Conservation (phyloP, 257 asterid species). For the Fraxinus pennsylvanica region DNA sequence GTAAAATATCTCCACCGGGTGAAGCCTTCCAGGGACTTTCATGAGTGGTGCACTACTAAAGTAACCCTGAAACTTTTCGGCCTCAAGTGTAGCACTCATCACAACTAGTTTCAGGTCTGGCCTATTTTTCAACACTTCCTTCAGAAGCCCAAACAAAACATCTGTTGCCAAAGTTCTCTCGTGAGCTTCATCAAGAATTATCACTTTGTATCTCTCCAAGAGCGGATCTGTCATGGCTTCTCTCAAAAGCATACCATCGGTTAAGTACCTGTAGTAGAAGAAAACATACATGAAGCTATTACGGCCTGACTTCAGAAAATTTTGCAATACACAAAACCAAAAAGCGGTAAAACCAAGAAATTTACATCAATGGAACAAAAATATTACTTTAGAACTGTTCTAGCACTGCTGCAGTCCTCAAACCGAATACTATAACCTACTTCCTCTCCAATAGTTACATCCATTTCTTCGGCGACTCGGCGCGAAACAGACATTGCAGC, state of each 20-base stretch:
- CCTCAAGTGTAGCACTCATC: conserved; percentile 99
- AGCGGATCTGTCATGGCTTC: conserved; percentile 99
- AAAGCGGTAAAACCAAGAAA: not conserved
- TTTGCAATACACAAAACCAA: not conserved
- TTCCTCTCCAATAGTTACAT: conserved; percentile 92
- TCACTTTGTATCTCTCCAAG: conserved; percentile 89
- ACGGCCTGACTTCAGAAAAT: not conserved
- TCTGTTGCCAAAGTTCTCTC: conserved; percentile 97
- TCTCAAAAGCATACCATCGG: conserved; percentile 99
- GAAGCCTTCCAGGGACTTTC: conserved; percentile 99
- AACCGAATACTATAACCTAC: conserved; percentile 97
- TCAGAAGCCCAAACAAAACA: conserved; percentile 91
- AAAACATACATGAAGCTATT: conserved; percentile 2
- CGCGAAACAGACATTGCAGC: conserved; percentile 99
- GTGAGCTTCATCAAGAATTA: conserved; percentile 97
- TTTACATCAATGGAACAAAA: not conserved
- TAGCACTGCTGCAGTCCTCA: conserved; percentile 90
- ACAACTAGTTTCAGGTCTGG: conserved; percentile 86
- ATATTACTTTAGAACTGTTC: conserved; percentile 73
- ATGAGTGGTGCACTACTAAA: conserved; percentile 85
- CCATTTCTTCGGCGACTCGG: conserved; percentile 99
- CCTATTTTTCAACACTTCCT: conserved; percentile 83
- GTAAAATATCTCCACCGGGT: conserved; percentile 89
- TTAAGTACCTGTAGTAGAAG: conserved; percentile 60
- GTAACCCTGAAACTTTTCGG: conserved; percentile 94